Base-by-base conservation (phyloP, 2,329 filamentous ascomycete species). In the Xylaria multiplex region DNA sequence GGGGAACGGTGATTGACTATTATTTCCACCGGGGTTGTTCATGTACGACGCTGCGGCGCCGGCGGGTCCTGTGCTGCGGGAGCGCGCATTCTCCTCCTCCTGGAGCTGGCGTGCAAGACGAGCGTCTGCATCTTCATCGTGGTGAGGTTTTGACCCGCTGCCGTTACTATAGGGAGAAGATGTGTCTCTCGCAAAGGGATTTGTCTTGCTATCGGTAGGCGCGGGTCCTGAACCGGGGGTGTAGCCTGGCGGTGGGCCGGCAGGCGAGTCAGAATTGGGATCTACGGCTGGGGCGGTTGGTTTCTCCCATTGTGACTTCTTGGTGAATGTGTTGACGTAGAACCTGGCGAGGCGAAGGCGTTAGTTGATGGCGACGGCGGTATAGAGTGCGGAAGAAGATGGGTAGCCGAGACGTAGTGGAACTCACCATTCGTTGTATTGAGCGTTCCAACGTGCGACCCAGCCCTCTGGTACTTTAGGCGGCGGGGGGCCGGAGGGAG, bases 231-330 rank as follows among this genome's bases (percentile, higher is more conserved):
- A 73, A 46, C 83, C 81, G 27, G 83, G 81, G 13, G 85, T 81
- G 79, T 94, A 93, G 69, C 85, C 84, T 0, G 91, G 91, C 13
- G 92, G 92, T 3, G 90, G 84, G 43, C 88, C 91, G 5, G 83
- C 78, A 13, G 90, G 82, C 6, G 77, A 76, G 52, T 71, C 75
- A 42, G 77, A 77, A 13, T 82, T 76, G 7, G 84, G 79, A 16
- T 86, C 83, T 70, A 87, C 86, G 59, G 88, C 88, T 49, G 91
- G 90, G 59, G 85, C 85, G 43, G 89, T 92, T 19, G 93, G 93
- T 72, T 88, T 90, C 4, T 97, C 91, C 94, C 94, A 97, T 85
- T 95, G 91, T 5, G 94, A 97, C 76, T 91, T 86, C 75, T 96
- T 96, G 70, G 93, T 97, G 79, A 90, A 87, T 67, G 91, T 87